Percentiles rank a stretch among this genome's conserved stretches.
These are phyloP conservation scores for Pichia sp. DNA, from an alignment of 1,139 yeast genomes.

Conservation along the genomic window DNA sequence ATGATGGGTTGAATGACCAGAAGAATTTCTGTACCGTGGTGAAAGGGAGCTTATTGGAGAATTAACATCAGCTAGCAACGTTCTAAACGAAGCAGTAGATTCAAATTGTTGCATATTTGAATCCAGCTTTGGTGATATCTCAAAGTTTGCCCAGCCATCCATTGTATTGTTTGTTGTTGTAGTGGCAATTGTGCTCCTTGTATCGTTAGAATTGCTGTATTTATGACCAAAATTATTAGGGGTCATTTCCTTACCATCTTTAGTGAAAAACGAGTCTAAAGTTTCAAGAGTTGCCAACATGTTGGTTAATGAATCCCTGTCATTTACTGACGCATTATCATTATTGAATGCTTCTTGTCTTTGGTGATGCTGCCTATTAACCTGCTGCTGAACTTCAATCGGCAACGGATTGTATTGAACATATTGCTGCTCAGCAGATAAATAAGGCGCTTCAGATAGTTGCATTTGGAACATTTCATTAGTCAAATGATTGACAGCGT, in stretches of 20 bases:
- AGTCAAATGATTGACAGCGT: slow-evolving; percentile 12
- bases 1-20: slow-evolving; percentile 2
- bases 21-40: slow-evolving; percentile 5
- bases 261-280: slow-evolving; percentile 85
- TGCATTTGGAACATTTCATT: background rate
- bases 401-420: slow-evolving; percentile 32
- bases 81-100: slow-evolving; percentile 14
- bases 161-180: slow-evolving; percentile 4
- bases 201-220: slow-evolving; percentile 30
- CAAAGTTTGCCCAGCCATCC: background rate
- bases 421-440: slow-evolving; percentile 33
- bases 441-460: slow-evolving; percentile 7
- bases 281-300: slow-evolving; percentile 97
- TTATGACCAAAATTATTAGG: slow-evolving; percentile 22
- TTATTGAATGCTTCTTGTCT: slow-evolving; percentile 13
- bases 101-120: slow-evolving; percentile 8
- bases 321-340: slow-evolving; percentile 31
- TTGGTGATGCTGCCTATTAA: slow-evolving; percentile 29
- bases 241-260: slow-evolving; percentile 31
- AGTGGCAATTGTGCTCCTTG: slow-evolving; percentile 30
- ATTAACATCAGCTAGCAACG: slow-evolving; percentile 14
- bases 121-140: background rate
- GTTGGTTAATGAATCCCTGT: slow-evolving; percentile 72
- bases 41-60: slow-evolving; percentile 4
- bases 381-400: slow-evolving; percentile 22